Conservation (phyloP, 306 rosid genomes). For the Glycyrrhiza uralensis region DNA sequence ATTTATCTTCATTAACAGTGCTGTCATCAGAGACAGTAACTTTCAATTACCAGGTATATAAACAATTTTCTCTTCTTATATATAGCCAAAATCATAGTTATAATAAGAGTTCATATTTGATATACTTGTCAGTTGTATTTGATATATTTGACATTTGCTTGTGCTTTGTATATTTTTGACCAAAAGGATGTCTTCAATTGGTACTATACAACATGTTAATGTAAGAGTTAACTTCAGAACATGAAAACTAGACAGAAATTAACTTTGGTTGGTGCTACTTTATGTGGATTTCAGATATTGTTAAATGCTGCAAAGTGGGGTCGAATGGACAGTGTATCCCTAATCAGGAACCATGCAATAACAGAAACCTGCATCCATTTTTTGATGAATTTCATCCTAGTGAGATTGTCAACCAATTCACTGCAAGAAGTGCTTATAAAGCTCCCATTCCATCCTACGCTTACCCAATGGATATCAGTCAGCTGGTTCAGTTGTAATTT, state of each 20-base stretch:
- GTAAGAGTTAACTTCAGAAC: neutral
- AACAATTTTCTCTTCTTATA: neutral
- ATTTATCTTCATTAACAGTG: conserved; percentile 26
- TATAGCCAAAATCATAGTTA: too few relatives aligned
- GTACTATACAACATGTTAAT: neutral
- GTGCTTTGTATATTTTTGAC: too few relatives aligned
- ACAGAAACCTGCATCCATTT: conserved; percentile 11
- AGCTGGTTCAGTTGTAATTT: conserved; percentile 23
- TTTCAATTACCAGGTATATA: neutral
- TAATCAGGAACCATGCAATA: conserved; percentile 15
- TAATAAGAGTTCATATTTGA: too few relatives aligned
- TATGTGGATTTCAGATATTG: conserved; percentile 5
- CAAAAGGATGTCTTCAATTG: neutral
- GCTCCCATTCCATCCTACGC: neutral
- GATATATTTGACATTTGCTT: too few relatives aligned
- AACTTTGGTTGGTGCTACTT: neutral
- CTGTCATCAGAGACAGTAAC: neutral
- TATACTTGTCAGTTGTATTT: too few relatives aligned
- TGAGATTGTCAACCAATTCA: conserved; percentile 11
- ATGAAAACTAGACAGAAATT: too few relatives aligned
- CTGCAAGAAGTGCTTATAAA: conserved; percentile 13
- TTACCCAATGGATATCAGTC: conserved; percentile 34
- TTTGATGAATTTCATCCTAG: conserved; percentile 48
- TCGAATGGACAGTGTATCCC: conserved; percentile 23
- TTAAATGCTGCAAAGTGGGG: conserved; percentile 31